Evolutionary conservation across 2,329 filamentous ascomycete genomes (phyloP).

Genomic region (Colletotrichum somersetense): DNA sequence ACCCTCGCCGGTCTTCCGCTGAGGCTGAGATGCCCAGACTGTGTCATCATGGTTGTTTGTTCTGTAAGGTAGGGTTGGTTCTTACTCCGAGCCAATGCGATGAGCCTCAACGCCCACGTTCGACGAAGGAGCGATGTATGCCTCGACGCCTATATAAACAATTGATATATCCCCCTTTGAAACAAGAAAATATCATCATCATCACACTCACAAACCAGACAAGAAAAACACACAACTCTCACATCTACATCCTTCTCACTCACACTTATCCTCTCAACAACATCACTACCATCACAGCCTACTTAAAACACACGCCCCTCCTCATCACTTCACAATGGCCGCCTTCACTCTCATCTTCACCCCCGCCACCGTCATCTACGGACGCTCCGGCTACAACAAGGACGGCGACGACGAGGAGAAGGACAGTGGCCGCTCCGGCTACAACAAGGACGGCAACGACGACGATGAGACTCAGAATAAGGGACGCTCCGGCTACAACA

Average conservation of each 20-base stretch:
- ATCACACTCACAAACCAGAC: slow-evolving; percentile 31
- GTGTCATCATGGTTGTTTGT: slow-evolving; percentile 1
- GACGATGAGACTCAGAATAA: slow-evolving; percentile 53
- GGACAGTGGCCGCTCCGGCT: slow-evolving; percentile 55
- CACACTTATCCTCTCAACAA: slow-evolving; percentile 46
- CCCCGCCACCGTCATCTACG: slow-evolving; percentile 53
- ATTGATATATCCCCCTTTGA: slow-evolving; percentile 22
- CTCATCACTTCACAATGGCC: slow-evolving; percentile 51
- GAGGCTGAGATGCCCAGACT: slow-evolving; percentile 30
- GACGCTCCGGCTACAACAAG: slow-evolving; percentile 60
- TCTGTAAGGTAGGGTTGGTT: slow-evolving; percentile 22
- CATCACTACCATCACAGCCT: slow-evolving; percentile 43
- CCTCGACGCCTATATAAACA: slow-evolving; percentile 37
- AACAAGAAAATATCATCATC: slow-evolving; percentile 15
- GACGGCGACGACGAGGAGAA: slow-evolving; percentile 50
- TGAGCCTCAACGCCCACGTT: slow-evolving; percentile 29
- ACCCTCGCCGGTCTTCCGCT: slow-evolving; percentile 26
- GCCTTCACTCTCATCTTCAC: slow-evolving; percentile 49
- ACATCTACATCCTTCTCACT: slow-evolving; percentile 30
- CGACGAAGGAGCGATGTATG: slow-evolving; percentile 11
- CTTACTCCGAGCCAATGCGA: slow-evolving; percentile 33
- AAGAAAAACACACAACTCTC: slow-evolving; percentile 23
- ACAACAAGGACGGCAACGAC: slow-evolving; percentile 54
- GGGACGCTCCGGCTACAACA: slow-evolving; percentile 64
- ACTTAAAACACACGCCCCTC: slow-evolving; percentile 23